Evolutionary conservation across 1,284 basidiomycete genomes (phyloP), one percentile per base, ranked within the genome.

Genomic region (Irpex lacteus): DNA sequence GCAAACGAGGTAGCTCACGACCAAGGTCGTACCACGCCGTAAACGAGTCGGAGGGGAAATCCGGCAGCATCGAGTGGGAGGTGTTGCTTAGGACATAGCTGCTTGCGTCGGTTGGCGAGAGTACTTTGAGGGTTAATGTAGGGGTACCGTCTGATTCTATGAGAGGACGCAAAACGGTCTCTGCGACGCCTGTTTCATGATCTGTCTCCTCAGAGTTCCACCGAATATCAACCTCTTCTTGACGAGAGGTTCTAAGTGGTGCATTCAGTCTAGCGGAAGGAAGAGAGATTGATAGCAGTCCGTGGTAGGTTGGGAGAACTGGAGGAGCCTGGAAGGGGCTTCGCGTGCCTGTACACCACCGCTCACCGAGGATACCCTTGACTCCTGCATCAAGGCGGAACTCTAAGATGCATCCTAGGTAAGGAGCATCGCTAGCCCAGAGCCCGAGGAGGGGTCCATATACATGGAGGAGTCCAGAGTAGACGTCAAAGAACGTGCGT

Each of bases 381-480:
- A 21, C 19, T 32, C 60, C 63, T 15, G 50, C 32, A 21, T 47
- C 59, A 1, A 65, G n/a, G 8, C 63, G 26, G 21, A 64, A 66
- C 49, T 66, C 65, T 9, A 64, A 57, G 52, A 66, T 26, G 37
- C 49, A 49, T 7, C 65, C 65, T 32, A 37, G 47, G 59, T 34
- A 66, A 13, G 63, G 60, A 38, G 62, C 52, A 53, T 66, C 65
- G 50, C 65, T 64, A 7, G 65, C 63, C 65, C 65, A 66, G 5
- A 64, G 60, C 11, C 65, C 65, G 19, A 66, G 60, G 7, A 66
- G 55, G 4, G 59, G 53, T 6, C 63, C 60, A 37, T 63, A 66
- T 7, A 15, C 61, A 59, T 64, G 63, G 5, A 66, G 52, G 9
- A 66, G 37, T 18, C 9, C n/a, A 19, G 62, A 59, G 60, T 66